Base-by-base conservation (phyloP, 805 yeast genomes). In the Starmerella sirachaensis region DNA sequence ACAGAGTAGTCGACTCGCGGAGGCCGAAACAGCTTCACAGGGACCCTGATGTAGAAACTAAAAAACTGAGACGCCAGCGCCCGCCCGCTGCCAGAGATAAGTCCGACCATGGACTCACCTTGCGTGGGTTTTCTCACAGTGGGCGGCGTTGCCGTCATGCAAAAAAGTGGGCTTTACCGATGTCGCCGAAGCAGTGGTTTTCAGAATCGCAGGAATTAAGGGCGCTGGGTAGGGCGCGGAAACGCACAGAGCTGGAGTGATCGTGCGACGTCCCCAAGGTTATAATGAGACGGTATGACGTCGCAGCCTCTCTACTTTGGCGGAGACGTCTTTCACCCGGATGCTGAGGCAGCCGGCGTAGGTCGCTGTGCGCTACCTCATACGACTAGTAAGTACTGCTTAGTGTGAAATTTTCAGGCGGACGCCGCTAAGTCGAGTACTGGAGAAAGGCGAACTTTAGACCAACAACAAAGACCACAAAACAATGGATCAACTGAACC, bases 401-500 rank as follows among this genome's bases (percentile, higher is more conserved):
- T 9, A 22, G 25, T 8, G 18, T 32, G 29, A 26, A 25, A 24
- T 26, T 26, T 33, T 33, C 36, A 33, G 31, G n/a, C 28, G n/a
- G n/a, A n/a, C n/a, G n/a, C n/a, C n/a, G n/a, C n/a, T n/a, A n/a
- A n/a, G n/a, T n/a, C n/a, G n/a, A n/a, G n/a, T n/a, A n/a, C 14
- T 6, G 28, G 16, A n/a, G 28, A 12, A n/a, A 7, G 28, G 7
- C 7, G 6, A 7, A 25, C 10, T 16, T 16, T 7, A 12, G 11
- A 20, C 19, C 18, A 17, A 17, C 36, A 18, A 13, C 11, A 6
- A 6, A 12, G 19, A 18, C 8, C 29, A 29, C 17, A 5, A 18
- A 24, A 48, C 35, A 39, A 88, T 88, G 98, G 98, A 88, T 58
- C 93, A 83, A 63, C 71, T 88, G 54, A 88, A 88, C 71, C 77